Percentiles rank a stretch among this genome's conserved stretches.
Evolutionary conservation across 495 filamentous ascomycete species (phyloP).

Genomic region (Neurospora sublineolata): DNA sequence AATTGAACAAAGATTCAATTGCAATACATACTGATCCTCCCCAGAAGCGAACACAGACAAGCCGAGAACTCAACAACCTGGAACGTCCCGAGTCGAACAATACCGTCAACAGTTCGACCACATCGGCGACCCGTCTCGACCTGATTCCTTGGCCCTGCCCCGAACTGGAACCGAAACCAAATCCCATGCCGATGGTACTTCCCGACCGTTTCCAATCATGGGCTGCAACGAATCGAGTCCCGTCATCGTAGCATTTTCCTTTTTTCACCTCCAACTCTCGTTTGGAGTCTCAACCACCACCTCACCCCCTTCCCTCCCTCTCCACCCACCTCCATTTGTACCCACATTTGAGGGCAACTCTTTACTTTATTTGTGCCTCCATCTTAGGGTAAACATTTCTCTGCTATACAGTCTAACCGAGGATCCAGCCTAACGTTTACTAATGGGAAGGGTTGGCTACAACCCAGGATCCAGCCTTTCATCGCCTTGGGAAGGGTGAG

Average conservation of each 20-base stretch:
- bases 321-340: no score
- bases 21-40: background rate
- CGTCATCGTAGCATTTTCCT: background rate
- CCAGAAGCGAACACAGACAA: background rate
- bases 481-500: no score
- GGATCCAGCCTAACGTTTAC: no score
- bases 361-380: no score
- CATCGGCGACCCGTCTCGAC: background rate
- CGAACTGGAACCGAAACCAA: background rate
- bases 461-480: no score
- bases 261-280: background rate
- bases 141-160: background rate
- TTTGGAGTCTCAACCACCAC: no score
- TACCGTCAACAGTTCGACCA: background rate
- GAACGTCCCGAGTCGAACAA: background rate
- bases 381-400: no score
- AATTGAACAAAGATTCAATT: background rate
- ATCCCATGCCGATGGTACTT: background rate
- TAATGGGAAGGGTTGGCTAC: no score
- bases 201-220: background rate
- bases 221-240: background rate
- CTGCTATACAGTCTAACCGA: no score
- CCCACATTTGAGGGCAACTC: no score
- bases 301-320: no score
- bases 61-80: background rate